phyloP scores from a whole-genome alignment of 805 yeast species.

The Ogataea thermomethanolica region DNA sequence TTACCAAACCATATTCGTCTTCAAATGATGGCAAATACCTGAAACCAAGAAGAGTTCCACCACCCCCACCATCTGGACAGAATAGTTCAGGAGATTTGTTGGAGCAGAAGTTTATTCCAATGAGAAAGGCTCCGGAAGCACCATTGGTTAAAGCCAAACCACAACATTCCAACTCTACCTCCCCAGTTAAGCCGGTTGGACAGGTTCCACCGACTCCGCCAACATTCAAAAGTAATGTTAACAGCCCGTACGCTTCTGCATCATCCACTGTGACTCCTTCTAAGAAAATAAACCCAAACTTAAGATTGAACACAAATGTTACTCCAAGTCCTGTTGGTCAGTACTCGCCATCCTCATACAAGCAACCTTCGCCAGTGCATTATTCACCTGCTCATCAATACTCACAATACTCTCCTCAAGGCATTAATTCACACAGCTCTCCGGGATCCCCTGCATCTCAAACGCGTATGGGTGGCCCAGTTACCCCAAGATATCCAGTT shows the following conservation, averaged over 20 bases:
- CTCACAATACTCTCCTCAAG: slow-evolving; percentile 8
- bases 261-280: slow-evolving; percentile 6
- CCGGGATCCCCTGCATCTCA: slow-evolving; percentile 24
- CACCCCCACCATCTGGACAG: slow-evolving; percentile 34
- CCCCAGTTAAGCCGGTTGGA: slow-evolving; percentile 19
- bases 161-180: slow-evolving; percentile 7
- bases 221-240: slow-evolving; percentile 12
- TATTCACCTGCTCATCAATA: slow-evolving; percentile 5
- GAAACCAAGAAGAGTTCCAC: slow-evolving; percentile 36
- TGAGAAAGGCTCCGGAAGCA: slow-evolving; percentile 41
- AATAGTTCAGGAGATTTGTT: slow-evolving; percentile 4
- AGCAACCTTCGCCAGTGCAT: slow-evolving; percentile 8
- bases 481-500: slow-evolving; percentile 20
- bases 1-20: slow-evolving; percentile 32
- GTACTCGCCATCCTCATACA: slow-evolving; percentile 9
- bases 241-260: slow-evolving; percentile 3
- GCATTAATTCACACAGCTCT: slow-evolving; percentile 18
- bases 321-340: slow-evolving; percentile 7
- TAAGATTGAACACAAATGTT: slow-evolving; percentile 17
- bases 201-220: slow-evolving; percentile 29
- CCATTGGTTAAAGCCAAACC: slow-evolving; percentile 21
- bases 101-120: slow-evolving; percentile 31
- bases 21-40: slow-evolving; percentile 23
- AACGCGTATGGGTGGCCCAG: too few species aligned
- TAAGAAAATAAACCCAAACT: slow-evolving; percentile 16